Evolutionary conservation across 2,329 filamentous ascomycete species (phyloP).

Genomic region (Colletotrichum shisoi): DNA sequence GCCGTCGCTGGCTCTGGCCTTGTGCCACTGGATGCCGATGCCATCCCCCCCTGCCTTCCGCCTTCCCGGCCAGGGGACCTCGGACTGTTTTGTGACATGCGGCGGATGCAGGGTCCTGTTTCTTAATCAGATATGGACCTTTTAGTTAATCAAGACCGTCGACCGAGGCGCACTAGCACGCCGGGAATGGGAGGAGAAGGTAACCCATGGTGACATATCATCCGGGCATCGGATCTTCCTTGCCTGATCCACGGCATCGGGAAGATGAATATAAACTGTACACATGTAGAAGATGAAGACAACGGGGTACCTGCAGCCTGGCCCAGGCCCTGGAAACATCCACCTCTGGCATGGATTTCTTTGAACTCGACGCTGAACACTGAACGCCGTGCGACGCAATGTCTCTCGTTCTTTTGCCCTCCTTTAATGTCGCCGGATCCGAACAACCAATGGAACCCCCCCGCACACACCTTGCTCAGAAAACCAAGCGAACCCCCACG

Average conservation of each 20-base stretch:
- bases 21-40: conserved; percentile 10
- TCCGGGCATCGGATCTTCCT: neutral
- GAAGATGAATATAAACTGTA: neutral
- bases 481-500: neutral
- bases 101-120: conserved; percentile 3
- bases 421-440: neutral
- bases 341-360: neutral
- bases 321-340: neutral
- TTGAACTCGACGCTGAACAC: neutral
- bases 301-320: neutral
- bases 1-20: conserved; percentile 4
- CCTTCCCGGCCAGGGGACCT: conserved; percentile 6
- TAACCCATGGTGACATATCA: neutral
- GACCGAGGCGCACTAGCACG: neutral
- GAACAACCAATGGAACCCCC: neutral
- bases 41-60: neutral
- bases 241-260: neutral
- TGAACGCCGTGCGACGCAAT: neutral
- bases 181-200: neutral
- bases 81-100: conserved; percentile 11
- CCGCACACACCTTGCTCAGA: neutral
- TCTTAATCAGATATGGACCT: neutral
- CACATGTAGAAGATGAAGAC: neutral
- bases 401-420: neutral
- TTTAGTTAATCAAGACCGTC: neutral